Base-by-base conservation (phyloP, 225 moss, liverwort and hornwort species). In the Sphagnum contortum region DNA sequence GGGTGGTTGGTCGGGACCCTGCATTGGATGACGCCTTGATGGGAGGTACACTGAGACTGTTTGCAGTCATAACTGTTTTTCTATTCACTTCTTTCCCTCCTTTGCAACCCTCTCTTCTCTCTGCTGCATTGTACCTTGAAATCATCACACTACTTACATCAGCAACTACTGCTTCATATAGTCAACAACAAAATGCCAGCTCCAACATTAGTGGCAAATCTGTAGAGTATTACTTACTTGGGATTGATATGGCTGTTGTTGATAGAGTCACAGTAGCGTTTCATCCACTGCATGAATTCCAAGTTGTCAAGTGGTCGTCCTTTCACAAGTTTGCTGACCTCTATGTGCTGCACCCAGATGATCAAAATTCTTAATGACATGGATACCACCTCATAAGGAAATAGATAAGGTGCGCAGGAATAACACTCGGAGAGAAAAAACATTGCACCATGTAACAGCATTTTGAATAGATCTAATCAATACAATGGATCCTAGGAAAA, bases 211-310 rank as follows among this genome's bases (percentile, higher is more conserved):
- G 29, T 29, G 29, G 29, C 29, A 29, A 52, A 52, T 52, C 6
- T 9, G 52, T 52, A 52, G 1, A 52, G 7, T 45, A 12, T 7
- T 52, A 56, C 49, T 53, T 60, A 69, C 50, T 48, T 68, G 45
- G 76, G 79, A 73, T 83, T 87, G 68, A 86, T 77, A 68, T 84
- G 74, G 72, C 87, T 88, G 67, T 85, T 88, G 70, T 98, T 98
- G 52, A 98, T 89, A 12, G 82, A 85, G 70, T 98, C 96, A 69
- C 96, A 98, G 47, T 98, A 92, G 44, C 92, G 81, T 78, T 98
- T 98, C 78, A 98, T 72, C 96, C 96, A 98, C 76, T 98, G 96
- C 79, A 98, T 76, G 61, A 98, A 98, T 79, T 98, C 96, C 56
- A 98, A 81, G 66, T 98, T 98, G 64, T 98, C 96, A 12, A 98